Conservation (phyloP, 768 basidiomycete species). For the Leccinum obscurum region DNA sequence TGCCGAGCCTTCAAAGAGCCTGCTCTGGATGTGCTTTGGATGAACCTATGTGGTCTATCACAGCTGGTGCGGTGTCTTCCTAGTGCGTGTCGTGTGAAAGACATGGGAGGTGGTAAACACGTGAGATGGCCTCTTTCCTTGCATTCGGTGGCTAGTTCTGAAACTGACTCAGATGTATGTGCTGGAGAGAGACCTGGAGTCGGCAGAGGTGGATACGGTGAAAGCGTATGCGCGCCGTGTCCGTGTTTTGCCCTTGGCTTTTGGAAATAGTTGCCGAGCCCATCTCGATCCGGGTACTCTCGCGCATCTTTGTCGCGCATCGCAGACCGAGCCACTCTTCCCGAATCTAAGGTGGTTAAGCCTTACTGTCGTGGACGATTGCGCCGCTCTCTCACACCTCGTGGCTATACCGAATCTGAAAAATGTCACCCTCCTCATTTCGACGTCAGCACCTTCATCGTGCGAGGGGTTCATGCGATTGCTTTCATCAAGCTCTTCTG, state of each 20-base stretch:
- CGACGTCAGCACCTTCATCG: background rate
- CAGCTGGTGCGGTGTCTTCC: background rate
- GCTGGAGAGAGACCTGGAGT: background rate
- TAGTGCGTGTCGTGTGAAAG: too few relatives aligned
- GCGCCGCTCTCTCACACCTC: background rate
- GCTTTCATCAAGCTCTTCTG: background rate
- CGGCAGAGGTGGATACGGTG: background rate
- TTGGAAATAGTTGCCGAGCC: too few relatives aligned
- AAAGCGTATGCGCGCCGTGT: background rate
- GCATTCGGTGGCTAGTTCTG: too few relatives aligned
- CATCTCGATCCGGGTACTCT: too few relatives aligned
- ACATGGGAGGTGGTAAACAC: too few relatives aligned
- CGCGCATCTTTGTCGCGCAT: background rate
- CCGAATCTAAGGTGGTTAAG: background rate
- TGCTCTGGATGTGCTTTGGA: background rate
- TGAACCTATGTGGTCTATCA: background rate
- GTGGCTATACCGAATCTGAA: background rate
- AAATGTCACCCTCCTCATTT: background rate
- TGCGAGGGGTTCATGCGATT: background rate
- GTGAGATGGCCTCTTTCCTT: too few relatives aligned
- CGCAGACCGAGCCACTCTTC: background rate
- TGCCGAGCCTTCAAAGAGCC: slow-evolving; percentile 2
- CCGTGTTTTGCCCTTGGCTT: background rate
- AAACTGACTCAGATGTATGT: background rate
- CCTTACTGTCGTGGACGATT: background rate